Conservation (phyloP, 148 eudicot species). For the Fagopyrum esculentum region DNA sequence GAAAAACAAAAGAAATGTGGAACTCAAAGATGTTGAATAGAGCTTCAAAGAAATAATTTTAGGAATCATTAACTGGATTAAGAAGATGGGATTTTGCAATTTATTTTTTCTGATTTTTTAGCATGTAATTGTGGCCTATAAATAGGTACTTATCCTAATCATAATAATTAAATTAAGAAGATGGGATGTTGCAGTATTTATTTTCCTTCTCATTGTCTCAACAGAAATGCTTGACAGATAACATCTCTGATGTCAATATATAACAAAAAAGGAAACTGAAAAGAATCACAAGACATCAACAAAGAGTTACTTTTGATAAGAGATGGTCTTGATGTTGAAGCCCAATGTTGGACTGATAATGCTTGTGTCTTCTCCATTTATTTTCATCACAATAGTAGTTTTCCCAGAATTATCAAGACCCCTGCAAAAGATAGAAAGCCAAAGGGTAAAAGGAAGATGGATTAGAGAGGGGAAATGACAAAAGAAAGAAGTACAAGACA, state of each 20-base stretch:
- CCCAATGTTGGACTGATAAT: conserved; percentile 83
- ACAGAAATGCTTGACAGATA: too few relatives aligned
- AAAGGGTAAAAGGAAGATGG: not conserved
- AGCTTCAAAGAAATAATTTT: too few relatives aligned
- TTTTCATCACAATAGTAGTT: conserved; percentile 83
- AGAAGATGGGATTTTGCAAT: too few relatives aligned
- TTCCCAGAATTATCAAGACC: conserved; percentile 93
- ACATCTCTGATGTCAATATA: not conserved
- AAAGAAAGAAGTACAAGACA: not conserved
- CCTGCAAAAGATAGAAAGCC: conserved; percentile 22
- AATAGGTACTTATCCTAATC: too few relatives aligned
- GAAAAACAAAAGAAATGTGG: not conserved
- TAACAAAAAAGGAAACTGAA: not conserved
- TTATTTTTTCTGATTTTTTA: too few relatives aligned
- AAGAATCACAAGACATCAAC: conserved; percentile 1
- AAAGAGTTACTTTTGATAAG: conserved; percentile 51
- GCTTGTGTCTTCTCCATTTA: conserved; percentile 82
- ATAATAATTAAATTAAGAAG: too few relatives aligned
- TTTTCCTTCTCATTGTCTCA: too few relatives aligned
- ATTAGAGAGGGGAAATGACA: not conserved
- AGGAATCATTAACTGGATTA: too few relatives aligned
- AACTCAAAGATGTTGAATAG: not conserved
- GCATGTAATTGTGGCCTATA: too few relatives aligned
- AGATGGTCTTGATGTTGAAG: conserved; percentile 84
- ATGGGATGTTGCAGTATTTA: too few relatives aligned